Base-by-base conservation (phyloP, 768 basidiomycete genomes). In the Mycena amicta region DNA sequence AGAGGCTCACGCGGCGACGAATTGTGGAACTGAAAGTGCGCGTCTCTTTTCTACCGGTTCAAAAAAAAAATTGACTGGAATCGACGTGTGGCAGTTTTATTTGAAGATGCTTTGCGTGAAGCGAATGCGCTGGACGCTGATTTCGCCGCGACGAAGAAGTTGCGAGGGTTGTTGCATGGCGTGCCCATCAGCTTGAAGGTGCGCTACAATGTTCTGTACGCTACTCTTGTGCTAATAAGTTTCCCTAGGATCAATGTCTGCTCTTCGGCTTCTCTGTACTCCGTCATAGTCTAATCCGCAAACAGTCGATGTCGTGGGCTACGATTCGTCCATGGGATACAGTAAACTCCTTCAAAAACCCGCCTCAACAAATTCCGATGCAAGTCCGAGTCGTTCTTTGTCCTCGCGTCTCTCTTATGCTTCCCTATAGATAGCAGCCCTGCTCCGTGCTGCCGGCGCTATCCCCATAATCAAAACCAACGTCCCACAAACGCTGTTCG, bases 381-480 rank as follows among this genome's bases (percentile, higher is more conserved):
- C n/a, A n/a, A n/a, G n/a, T n/a, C n/a, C n/a, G n/a, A n/a, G n/a
- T n/a, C n/a, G n/a, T n/a, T n/a, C n/a, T n/a, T n/a, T n/a, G n/a
- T n/a, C n/a, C n/a, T n/a, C n/a, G n/a, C n/a, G n/a, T n/a, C n/a
- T n/a, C n/a, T n/a, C n/a, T n/a, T n/a, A n/a, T n/a, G n/a, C n/a
- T n/a, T n/a, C n/a, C n/a, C n/a, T n/a, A n/a, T n/a, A n/a, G n/a
- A 45, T 78, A 11, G 75, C 80, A 18, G 11, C 57, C 15, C 72
- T 70, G 50, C 73, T 80, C 52, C 75, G 72, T 55, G 65, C 70
- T 5, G 80, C 80, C 4, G 90, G 89, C 5, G 85, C 88, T 47
- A 80, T 90, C 63, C 76, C 87, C 47, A 82, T 89, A 56, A 82
- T 81, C 55, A 86, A 82, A 62, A 91, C 88, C 5, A 91, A 91